A percentile compares a stretch with the other conserved stretches of the same genome.
Conservation (phyloP, 257 asterid genomes). For the Echites panduratus region DNA sequence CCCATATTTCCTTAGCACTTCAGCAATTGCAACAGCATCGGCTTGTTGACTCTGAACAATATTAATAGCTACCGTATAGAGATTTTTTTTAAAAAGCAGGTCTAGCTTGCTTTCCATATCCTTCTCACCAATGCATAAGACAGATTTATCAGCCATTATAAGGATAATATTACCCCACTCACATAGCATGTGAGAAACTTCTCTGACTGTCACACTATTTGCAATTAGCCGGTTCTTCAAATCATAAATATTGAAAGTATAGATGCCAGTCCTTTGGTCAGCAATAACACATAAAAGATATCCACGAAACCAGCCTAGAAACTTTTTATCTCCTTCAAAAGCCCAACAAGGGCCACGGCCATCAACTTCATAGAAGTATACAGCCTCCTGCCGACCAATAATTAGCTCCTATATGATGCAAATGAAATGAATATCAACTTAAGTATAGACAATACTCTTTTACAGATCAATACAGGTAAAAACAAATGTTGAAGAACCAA, state of each 20-base stretch:
- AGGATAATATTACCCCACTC: conserved; percentile 95
- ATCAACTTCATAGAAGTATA: conserved; percentile 89
- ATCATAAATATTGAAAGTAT: conserved; percentile 75
- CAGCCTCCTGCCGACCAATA: conserved; percentile 92
- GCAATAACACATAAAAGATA: conserved; percentile 78
- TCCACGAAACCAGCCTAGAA: conserved; percentile 93
- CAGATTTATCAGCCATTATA: conserved; percentile 77
- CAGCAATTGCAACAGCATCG: conserved; percentile 93
- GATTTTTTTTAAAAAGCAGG: conserved; percentile 96
- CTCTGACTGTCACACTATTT: conserved; percentile 60
- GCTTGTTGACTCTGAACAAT: conserved; percentile 96
- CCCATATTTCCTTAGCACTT: conserved; percentile 90
- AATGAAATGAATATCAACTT: conserved; percentile 4
- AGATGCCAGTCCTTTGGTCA: conserved; percentile 72
- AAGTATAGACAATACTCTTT: conserved; percentile 6
- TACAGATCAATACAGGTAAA: conserved; percentile 1
- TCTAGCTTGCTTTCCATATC: conserved; percentile 98
- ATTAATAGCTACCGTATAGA: conserved; percentile 86
- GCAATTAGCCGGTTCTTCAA: conserved; percentile 88
- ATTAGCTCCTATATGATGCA: conserved; percentile 67
- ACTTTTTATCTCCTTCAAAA: conserved; percentile 90
- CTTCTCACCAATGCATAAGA: conserved; percentile 79
- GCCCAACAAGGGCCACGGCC: conserved; percentile 99
- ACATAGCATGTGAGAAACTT: conserved; percentile 91
- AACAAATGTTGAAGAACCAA: neutral